Evolutionary conservation across 2,329 filamentous ascomycete genomes (phyloP).

Genomic region (Lachnellula hyalina): DNA sequence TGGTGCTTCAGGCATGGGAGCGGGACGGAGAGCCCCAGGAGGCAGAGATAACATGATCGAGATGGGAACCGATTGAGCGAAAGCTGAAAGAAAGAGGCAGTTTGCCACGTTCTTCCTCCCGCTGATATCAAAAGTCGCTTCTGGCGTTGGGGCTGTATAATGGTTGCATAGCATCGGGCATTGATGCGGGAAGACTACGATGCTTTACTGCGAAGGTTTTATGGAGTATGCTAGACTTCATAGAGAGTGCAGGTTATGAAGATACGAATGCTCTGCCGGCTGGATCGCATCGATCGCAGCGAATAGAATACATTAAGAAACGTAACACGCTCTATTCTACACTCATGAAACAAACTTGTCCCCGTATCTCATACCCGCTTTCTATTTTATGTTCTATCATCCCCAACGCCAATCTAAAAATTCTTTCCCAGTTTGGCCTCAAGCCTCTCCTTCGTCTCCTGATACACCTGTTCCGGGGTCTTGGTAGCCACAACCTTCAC

Average conservation of each 20-base stretch:
- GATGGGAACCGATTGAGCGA: constrained; percentile 31
- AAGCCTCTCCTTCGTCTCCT: constrained; percentile 47
- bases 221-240: not conserved
- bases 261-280: not conserved
- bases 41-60: constrained; percentile 32
- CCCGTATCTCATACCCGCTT: not conserved
- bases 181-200: constrained; percentile 22
- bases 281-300: constrained; percentile 1
- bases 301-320: constrained; percentile 16
- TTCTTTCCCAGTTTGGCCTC: constrained; percentile 43
- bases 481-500: constrained; percentile 72
- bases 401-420: constrained; percentile 30
- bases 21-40: constrained; percentile 37
- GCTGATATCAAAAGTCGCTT: constrained; percentile 15
- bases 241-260: not conserved
- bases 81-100: not conserved
- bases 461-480: constrained; percentile 56
- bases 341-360: constrained; percentile 10
- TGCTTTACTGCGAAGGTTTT: constrained; percentile 3
- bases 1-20: constrained; percentile 32
- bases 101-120: not conserved
- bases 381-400: not conserved
- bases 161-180: constrained; percentile 30
- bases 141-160: constrained; percentile 28
- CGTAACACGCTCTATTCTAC: constrained; percentile 17